phyloP scores from a whole-genome alignment of 495 filamentous ascomycete species.

The Copromyces sp. region DNA sequence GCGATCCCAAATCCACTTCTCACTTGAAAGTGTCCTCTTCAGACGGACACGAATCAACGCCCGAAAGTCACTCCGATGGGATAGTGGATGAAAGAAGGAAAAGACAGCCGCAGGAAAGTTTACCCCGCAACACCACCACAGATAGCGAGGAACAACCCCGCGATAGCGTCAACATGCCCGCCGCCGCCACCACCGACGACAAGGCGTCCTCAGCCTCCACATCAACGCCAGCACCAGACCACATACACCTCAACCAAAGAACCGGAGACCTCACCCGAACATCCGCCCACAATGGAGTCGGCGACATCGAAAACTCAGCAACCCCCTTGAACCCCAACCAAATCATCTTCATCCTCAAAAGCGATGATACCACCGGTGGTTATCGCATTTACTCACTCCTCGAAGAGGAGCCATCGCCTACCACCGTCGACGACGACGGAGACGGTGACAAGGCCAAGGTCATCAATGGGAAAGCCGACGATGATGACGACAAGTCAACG shows the following conservation, averaged over 20 bases:
- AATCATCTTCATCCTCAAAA: conserved; percentile 23
- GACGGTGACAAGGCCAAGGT: background rate
- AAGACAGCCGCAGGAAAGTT: background rate
- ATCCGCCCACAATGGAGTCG: background rate
- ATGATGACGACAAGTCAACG: conserved; percentile 1
- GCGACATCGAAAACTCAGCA: background rate
- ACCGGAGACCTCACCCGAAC: conserved; percentile 10
- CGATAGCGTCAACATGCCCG: background rate
- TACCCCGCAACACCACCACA: background rate
- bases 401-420: conserved; percentile 9
- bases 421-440: background rate
- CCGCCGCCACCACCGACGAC: background rate
- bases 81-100: background rate
- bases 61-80: background rate
- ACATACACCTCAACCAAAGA: background rate
- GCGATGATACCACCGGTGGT: background rate
- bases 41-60: background rate
- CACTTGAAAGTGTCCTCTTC: background rate
- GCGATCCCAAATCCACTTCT: background rate
- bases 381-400: conserved; percentile 28
- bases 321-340: conserved; percentile 20
- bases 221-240: background rate
- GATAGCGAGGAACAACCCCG: background rate
- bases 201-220: background rate
- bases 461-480: background rate